Evolutionary conservation across 2,329 filamentous ascomycete species (phyloP).

Genomic region (Elsinoe necatrix): DNA sequence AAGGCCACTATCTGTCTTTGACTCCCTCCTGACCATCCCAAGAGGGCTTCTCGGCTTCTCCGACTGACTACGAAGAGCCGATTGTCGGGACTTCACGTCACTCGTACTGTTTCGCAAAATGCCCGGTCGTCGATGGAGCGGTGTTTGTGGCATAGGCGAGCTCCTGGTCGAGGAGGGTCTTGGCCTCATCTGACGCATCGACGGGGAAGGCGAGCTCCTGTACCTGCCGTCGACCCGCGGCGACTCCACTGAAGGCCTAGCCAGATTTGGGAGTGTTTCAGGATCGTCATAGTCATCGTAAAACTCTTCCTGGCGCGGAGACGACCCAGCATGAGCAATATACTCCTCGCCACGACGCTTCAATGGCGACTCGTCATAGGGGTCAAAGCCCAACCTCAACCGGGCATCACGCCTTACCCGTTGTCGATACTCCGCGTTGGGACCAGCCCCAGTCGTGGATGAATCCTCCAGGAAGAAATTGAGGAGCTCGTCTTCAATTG

Average conservation of each 20-base stretch:
- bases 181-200: neutral
- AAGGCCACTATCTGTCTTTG: conserved; percentile 15
- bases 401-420: conserved; percentile 52
- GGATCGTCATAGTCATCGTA: neutral
- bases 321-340: conserved; percentile 36
- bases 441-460: conserved; percentile 56
- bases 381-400: conserved; percentile 59
- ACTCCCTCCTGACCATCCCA: neutral
- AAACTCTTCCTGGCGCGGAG: neutral
- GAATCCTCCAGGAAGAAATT: conserved; percentile 75
- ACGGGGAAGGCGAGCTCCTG: conserved; percentile 3
- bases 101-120: conserved; percentile 3
- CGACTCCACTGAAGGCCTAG: neutral
- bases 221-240: neutral
- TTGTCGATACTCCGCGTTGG: conserved; percentile 53
- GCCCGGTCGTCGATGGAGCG: neutral
- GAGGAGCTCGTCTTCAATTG: conserved; percentile 80
- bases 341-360: conserved; percentile 61
- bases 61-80: conserved; percentile 12
- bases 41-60: conserved; percentile 18
- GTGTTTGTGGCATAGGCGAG: neutral
- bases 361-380: conserved; percentile 62
- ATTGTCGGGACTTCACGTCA: neutral
- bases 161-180: neutral
- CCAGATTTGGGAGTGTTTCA: neutral